Conservation (phyloP, 2,329 filamentous ascomycete genomes). For the Neopestalotiopsis clavispora region DNA sequence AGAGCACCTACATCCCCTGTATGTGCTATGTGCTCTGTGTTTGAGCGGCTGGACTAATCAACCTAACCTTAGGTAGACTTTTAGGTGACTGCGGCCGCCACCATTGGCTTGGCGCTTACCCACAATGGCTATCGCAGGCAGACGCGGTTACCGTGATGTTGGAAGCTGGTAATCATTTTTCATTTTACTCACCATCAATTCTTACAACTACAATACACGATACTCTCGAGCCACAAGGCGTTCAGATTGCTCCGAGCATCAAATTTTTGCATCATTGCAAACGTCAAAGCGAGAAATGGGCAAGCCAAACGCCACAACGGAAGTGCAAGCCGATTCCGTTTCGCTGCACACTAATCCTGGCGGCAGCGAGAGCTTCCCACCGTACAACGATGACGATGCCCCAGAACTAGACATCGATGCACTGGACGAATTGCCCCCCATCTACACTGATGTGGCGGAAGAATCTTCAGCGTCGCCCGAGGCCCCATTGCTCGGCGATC, state of each 20-base stretch:
- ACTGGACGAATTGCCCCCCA: slow-evolving; percentile 35
- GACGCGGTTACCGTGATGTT: too few species aligned
- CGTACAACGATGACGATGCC: slow-evolving; percentile 29
- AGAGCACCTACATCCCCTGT: too few species aligned
- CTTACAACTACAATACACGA: not conserved
- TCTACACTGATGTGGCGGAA: slow-evolving; percentile 31
- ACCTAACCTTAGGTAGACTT: too few species aligned
- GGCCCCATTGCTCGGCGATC: not conserved
- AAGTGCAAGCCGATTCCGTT: slow-evolving; percentile 27
- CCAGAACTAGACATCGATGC: slow-evolving; percentile 32
- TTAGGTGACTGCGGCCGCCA: too few species aligned
- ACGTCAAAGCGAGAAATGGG: slow-evolving; percentile 27
- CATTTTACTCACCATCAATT: too few species aligned
- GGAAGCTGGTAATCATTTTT: too few species aligned
- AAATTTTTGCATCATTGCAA: not conserved
- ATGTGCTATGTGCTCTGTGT: too few species aligned
- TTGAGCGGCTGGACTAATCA: too few species aligned
- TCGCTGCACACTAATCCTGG: slow-evolving; percentile 34
- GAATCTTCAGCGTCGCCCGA: slow-evolving; percentile 8
- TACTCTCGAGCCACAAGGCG: not conserved
- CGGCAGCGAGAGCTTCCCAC: slow-evolving; percentile 21
- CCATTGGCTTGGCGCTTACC: too few species aligned
- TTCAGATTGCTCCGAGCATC: not conserved
- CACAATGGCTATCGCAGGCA: too few species aligned
- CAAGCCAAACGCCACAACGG: slow-evolving; percentile 25